Percentiles rank a stretch among this genome's conserved stretches.
Evolutionary conservation across 176 grass and related monocot species (phyloP).

Genomic region (Pontederia crassipes): DNA sequence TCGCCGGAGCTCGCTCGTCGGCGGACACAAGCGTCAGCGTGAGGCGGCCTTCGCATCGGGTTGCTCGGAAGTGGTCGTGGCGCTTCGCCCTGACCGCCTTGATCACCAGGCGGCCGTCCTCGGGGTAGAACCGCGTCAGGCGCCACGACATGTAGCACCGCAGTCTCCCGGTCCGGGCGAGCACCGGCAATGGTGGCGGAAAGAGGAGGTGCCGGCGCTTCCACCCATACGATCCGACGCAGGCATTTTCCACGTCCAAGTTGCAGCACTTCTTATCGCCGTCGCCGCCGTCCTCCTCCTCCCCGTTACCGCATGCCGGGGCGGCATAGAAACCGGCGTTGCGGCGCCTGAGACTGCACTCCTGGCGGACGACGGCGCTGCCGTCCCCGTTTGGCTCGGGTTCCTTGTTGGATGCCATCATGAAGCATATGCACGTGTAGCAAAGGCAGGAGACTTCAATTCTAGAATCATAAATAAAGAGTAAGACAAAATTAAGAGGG

Average conservation of each 20-base stretch:
- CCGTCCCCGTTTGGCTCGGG: too few species aligned
- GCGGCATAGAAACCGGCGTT: too few species aligned
- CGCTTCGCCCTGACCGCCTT: conserved; percentile 10
- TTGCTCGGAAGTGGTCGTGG: conserved; percentile 20
- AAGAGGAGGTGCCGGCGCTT: neutral
- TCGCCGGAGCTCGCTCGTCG: neutral
- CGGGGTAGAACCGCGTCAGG: neutral
- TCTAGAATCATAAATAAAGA: too few species aligned
- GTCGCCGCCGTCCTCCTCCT: too few species aligned
- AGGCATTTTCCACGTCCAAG: conserved; percentile 4
- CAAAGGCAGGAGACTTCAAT: too few species aligned
- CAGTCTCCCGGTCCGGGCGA: neutral
- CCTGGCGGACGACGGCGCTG: too few species aligned
- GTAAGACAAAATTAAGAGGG: too few species aligned
- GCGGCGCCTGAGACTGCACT: too few species aligned
- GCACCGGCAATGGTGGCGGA: neutral
- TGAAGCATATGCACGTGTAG: too few species aligned
- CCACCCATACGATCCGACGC: conserved; percentile 1
- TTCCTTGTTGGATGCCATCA: too few species aligned
- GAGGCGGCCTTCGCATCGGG: conserved; percentile 15
- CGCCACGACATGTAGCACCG: conserved; percentile 3
- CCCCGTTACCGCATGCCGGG: too few species aligned
- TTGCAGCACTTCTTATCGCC: neutral
- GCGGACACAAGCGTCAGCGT: conserved; percentile 19
- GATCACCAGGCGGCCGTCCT: conserved; percentile 22